phyloP scores from a whole-genome alignment of 176 grass and related monocot species.

The Avena sativa region DNA sequence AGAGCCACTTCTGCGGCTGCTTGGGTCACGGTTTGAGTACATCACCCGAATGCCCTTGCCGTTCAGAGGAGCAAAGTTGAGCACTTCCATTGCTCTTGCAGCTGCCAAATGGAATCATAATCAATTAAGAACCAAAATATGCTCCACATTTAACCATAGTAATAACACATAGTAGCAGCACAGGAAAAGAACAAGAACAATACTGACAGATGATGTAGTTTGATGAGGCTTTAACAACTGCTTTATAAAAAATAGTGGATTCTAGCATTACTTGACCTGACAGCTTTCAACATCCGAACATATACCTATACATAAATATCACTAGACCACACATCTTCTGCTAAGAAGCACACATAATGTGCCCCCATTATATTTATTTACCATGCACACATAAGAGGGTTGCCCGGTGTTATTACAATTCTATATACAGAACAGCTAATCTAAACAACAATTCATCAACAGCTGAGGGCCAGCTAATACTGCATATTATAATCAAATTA shows the following conservation, averaged over 20 bases:
- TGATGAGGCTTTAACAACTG: neutral
- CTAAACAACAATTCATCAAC: slow-evolving; percentile 15
- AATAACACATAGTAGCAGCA: neutral
- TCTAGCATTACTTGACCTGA: neutral
- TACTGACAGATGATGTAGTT: neutral
- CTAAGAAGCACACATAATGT: neutral
- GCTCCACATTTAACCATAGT: neutral
- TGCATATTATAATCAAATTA: neutral
- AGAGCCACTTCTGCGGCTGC: slow-evolving; percentile 73
- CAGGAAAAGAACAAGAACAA: neutral
- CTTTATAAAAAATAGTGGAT: neutral
- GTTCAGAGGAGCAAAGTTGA: slow-evolving; percentile 74
- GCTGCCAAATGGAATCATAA: slow-evolving; percentile 51
- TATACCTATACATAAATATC: too few relatives aligned
- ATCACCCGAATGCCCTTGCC: slow-evolving; percentile 72
- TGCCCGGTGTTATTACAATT: neutral
- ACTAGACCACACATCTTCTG: too few relatives aligned
- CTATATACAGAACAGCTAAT: neutral
- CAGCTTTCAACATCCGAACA: neutral
- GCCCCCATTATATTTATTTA: neutral
- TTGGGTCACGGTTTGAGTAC: slow-evolving; percentile 85
- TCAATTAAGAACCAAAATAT: neutral
- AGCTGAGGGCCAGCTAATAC: neutral
- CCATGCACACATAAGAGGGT: neutral
- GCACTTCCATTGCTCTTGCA: slow-evolving; percentile 67